These are phyloP conservation scores for Didymella pinodella DNA, from an alignment of 2,329 filamentous ascomycete genomes.

Conservation along the genomic window DNA sequence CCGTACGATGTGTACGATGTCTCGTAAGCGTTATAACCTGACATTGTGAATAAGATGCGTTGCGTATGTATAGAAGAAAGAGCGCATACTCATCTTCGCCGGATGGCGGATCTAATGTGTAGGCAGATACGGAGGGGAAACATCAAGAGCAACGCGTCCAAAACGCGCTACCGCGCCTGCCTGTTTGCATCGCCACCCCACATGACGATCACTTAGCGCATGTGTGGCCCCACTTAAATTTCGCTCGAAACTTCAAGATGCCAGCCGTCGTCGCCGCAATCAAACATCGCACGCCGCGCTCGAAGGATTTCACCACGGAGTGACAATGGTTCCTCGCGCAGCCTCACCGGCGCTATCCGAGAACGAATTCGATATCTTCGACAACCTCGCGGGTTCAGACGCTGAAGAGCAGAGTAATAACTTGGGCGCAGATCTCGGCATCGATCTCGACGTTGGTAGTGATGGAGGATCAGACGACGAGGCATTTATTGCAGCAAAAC, in stretches of 20 bases:
- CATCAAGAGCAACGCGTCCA: constrained; percentile 27
- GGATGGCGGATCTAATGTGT: constrained; percentile 18
- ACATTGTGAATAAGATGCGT: constrained; percentile 20
- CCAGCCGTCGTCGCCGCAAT: constrained; percentile 13
- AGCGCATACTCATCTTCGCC: constrained; percentile 23
- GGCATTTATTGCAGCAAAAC: constrained; percentile 87
- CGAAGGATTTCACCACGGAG: constrained; percentile 5
- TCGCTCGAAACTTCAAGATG: neutral
- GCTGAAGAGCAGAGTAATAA: constrained; percentile 54
- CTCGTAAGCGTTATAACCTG: constrained; percentile 51
- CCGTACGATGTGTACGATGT: constrained; percentile 65
- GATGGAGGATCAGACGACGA: constrained; percentile 73
- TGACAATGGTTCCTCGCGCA: constrained; percentile 74
- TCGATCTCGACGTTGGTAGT: constrained; percentile 55
- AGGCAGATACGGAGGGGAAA: constrained; percentile 17
- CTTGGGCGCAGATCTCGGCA: constrained; percentile 46
- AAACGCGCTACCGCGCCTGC: constrained; percentile 37
- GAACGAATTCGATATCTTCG: constrained; percentile 88
- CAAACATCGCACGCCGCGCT: constrained; percentile 23
- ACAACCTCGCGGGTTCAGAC: constrained; percentile 73
- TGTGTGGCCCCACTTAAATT: constrained; percentile 37
- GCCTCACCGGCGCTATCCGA: constrained; percentile 86
- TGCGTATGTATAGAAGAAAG: constrained; percentile 30
- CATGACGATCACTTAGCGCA: constrained; percentile 24
- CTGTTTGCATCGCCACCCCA: constrained; percentile 32